Conservation (phyloP, 306 rosid genomes). For the Rubus idaeus region DNA sequence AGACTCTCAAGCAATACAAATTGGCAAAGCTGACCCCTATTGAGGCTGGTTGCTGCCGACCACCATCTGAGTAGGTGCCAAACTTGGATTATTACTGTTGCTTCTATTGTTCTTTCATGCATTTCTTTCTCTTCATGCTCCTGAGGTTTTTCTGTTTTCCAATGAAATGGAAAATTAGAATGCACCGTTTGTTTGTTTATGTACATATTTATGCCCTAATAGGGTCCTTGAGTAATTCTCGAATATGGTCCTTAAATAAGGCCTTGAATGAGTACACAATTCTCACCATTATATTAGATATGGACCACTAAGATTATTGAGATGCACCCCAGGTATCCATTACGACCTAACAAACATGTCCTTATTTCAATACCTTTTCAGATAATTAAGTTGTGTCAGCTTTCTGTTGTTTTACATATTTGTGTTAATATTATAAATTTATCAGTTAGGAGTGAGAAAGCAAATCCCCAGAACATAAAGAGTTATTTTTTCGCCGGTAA, state of each 20-base stretch:
- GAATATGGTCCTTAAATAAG: not conserved
- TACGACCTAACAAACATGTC: not conserved
- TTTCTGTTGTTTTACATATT: not conserved
- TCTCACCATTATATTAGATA: not conserved
- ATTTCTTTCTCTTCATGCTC: not conserved
- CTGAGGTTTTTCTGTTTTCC: conserved; percentile 10
- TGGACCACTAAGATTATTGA: not conserved
- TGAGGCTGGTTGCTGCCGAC: conserved; percentile 94
- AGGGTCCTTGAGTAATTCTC: not conserved
- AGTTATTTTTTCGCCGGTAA: not conserved
- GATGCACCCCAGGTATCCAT: not conserved
- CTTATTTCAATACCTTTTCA: not conserved
- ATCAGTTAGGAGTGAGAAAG: not conserved
- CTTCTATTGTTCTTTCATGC: conserved; percentile 5
- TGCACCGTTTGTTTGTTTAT: not conserved
- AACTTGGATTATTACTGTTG: conserved; percentile 9
- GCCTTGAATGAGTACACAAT: not conserved
- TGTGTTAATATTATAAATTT: not conserved
- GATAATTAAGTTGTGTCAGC: not conserved
- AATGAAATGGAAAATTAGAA: not conserved
- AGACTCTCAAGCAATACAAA: conserved; percentile 77
- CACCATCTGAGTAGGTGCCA: conserved; percentile 81
- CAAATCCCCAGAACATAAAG: not conserved
- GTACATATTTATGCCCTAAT: not conserved
- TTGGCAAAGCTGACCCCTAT: conserved; percentile 73